phyloP scores from a whole-genome alignment of 495 filamentous ascomycete species.

The Jackrogersella multiformis region DNA sequence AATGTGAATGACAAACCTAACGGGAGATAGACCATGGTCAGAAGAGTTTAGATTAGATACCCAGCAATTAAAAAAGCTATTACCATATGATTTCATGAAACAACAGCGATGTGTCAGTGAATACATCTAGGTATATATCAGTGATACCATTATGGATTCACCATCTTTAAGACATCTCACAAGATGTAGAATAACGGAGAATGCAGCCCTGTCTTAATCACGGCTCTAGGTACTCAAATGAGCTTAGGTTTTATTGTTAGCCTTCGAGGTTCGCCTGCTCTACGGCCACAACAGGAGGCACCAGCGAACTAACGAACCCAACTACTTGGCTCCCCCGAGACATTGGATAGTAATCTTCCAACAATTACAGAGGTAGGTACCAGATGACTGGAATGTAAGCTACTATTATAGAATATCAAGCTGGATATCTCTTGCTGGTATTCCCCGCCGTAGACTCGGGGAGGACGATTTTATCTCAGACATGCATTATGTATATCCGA shows the following conservation, averaged over 20 bases:
- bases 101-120: too few species aligned
- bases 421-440: background rate
- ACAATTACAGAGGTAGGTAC: background rate
- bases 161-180: background rate
- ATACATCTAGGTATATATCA: too few species aligned
- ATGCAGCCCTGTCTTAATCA: background rate
- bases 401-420: background rate
- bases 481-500: background rate
- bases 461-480: background rate
- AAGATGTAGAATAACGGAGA: background rate
- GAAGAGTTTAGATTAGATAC: constrained; percentile 19
- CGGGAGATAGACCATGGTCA: background rate
- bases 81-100: background rate
- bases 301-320: background rate
- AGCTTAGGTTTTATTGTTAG: too few species aligned
- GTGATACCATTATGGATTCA: background rate
- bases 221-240: too few species aligned
- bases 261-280: too few species aligned
- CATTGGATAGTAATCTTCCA: background rate
- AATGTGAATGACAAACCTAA: background rate
- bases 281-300: background rate
- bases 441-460: background rate
- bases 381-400: background rate
- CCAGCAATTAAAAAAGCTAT: constrained; percentile 13
- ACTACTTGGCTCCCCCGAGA: constrained; percentile 3